These are phyloP conservation scores for Cucurbita moschata DNA, from an alignment of 306 rosid species.

Conservation along the genomic window DNA sequence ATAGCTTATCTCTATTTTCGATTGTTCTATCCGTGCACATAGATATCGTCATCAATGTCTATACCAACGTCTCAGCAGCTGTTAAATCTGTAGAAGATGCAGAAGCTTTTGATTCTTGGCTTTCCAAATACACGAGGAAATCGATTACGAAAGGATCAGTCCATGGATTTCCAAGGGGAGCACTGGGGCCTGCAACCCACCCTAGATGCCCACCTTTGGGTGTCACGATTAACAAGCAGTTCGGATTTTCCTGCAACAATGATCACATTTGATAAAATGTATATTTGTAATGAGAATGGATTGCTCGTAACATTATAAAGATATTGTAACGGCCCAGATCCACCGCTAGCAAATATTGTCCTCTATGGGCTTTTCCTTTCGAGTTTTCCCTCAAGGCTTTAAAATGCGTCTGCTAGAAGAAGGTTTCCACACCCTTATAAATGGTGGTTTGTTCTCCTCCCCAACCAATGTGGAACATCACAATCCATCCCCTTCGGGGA, in stretches of 20 bases:
- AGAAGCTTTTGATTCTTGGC: constrained; percentile 12
- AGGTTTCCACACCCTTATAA: too few species aligned
- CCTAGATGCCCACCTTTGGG: constrained; percentile 92
- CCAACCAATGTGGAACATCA: too few species aligned
- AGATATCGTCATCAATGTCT: neutral
- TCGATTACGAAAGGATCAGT: constrained; percentile 70
- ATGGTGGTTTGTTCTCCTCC: too few species aligned
- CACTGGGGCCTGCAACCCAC: constrained; percentile 81
- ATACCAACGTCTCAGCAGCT: neutral
- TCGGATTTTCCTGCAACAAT: constrained; percentile 56
- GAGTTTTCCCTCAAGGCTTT: too few species aligned
- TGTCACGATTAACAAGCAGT: constrained; percentile 79
- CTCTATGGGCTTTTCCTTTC: too few species aligned
- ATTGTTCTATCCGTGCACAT: neutral
- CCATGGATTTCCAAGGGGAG: constrained; percentile 88
- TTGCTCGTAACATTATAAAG: too few species aligned
- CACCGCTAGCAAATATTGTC: too few species aligned
- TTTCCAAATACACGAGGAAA: constrained; percentile 58
- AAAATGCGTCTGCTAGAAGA: too few species aligned
- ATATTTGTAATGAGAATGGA: neutral
- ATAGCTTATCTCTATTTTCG: neutral
- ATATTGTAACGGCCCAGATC: too few species aligned
- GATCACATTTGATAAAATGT: neutral
- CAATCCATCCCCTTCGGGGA: too few species aligned
- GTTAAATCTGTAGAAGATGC: constrained; percentile 7